phyloP scores from a whole-genome alignment of 768 basidiomycete genomes.

The Cytidiella melzeri region DNA sequence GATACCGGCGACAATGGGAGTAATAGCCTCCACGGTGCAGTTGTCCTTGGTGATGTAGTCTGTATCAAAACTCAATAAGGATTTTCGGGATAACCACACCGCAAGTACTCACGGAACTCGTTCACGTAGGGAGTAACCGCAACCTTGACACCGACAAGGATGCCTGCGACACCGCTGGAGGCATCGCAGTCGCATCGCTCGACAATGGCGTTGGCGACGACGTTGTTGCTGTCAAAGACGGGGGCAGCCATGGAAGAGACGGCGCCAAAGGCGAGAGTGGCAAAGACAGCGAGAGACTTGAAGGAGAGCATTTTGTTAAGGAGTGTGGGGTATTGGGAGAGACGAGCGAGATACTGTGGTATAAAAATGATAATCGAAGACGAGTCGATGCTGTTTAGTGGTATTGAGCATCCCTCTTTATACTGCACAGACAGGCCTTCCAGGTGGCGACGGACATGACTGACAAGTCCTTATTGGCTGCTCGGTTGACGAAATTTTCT shows the following conservation, averaged over 20 bases:
- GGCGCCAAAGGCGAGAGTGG: slow-evolving; percentile 25
- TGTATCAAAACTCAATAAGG: background rate
- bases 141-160: slow-evolving; percentile 19
- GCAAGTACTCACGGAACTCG: slow-evolving; percentile 24
- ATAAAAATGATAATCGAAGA: background rate
- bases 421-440: background rate
- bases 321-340: slow-evolving; percentile 22
- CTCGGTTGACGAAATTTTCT: too few species aligned
- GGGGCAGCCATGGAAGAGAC: slow-evolving; percentile 12
- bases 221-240: slow-evolving; percentile 3
- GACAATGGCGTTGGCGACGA: slow-evolving; percentile 12
- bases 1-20: slow-evolving; percentile 20
- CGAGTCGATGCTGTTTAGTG: background rate
- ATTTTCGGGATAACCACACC: background rate
- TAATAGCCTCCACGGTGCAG: slow-evolving; percentile 19
- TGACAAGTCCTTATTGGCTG: background rate
- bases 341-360: slow-evolving; percentile 2
- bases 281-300: slow-evolving; percentile 18
- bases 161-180: slow-evolving; percentile 15
- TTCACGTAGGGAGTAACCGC: slow-evolving; percentile 15
- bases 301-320: slow-evolving; percentile 34
- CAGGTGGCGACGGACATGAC: background rate
- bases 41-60: slow-evolving; percentile 12
- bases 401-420: background rate
- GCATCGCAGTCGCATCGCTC: slow-evolving; percentile 15